These are phyloP conservation scores for Rosa chinensis DNA, from an alignment of 306 rosid genomes.

Conservation along the genomic window DNA sequence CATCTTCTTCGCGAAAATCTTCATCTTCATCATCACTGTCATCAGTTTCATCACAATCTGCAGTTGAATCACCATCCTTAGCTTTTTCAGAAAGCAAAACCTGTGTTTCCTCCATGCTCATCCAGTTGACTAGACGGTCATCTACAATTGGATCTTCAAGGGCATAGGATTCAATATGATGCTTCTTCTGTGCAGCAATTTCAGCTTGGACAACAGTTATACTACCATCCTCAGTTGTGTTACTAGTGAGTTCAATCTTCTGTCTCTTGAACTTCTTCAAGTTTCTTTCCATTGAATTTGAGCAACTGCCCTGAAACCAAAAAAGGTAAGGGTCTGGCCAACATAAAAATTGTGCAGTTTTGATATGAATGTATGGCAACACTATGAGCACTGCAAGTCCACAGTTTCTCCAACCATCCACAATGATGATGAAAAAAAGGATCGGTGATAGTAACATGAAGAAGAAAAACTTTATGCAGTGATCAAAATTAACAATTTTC, in stretches of 20 bases:
- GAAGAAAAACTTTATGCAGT: not conserved
- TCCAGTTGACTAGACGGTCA: conserved; percentile 60
- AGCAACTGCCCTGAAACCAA: conserved; percentile 45
- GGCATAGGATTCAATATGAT: conserved; percentile 27
- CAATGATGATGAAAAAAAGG: conserved; percentile 1
- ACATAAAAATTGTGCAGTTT: not conserved
- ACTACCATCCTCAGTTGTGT: conserved; percentile 29
- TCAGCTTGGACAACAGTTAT: conserved; percentile 34
- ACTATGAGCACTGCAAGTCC: not conserved
- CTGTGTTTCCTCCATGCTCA: conserved; percentile 73
- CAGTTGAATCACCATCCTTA: conserved; percentile 42
- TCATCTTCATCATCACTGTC: conserved; percentile 49
- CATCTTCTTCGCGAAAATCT: conserved; percentile 35
- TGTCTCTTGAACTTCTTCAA: conserved; percentile 55
- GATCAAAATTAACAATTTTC: not conserved
- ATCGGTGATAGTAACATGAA: not conserved
- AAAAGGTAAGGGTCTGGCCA: not conserved
- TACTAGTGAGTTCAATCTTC: conserved; percentile 32
- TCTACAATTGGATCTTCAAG: conserved; percentile 28
- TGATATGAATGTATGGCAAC: not conserved
- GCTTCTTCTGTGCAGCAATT: conserved; percentile 34
- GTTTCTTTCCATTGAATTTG: conserved; percentile 37
- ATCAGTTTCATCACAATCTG: conserved; percentile 51
- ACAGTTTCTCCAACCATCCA: not conserved
- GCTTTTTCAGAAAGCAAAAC: conserved; percentile 38